Evolutionary conservation across 1,284 basidiomycete species (phyloP), one percentile per base, ranked within the genome.

Genomic region (Pulveroboletus sp.): DNA sequence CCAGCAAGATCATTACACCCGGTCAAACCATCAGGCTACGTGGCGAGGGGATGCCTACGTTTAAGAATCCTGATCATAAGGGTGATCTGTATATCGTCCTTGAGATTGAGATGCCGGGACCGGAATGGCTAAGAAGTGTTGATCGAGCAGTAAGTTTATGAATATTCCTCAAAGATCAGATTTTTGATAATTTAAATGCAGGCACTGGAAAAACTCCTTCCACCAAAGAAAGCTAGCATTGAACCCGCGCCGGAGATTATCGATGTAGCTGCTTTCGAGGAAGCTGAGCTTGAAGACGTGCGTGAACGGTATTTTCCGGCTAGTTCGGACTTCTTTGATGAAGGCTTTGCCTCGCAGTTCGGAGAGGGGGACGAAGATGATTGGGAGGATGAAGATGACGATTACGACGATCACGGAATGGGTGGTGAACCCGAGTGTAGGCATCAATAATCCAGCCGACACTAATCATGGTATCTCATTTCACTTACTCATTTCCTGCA

Each of bases 31-130:
- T 94, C 59, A 78, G 88, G 20, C 72, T 96, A 35, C 79, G 84
- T 6, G 87, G 87, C 7, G 93, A 96, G 73, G 94, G 94, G 35
- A 94, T 97, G 92, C 91, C 92, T 2, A 75, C 84, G 2, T 79
- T 87, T 72, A 88, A 89, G 61, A 79, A 77, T 26, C 76, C 82
- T 22, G 82, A 86, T 54, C 75, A 81, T 60, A 89, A 85, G 69
- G 95, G 95, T 14, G 88, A 96, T 69, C 76, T 97, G 48, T 92
- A 87, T 62, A 79, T 96, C 51, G 81, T 87, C 56, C 83, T 96
- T 55, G 82, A 87, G 51, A 81, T 97, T 52, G 93, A 96, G 74
- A 94, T 94, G 90, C 91, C 93, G 11, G 78, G 80, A 57, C 77
- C 81, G 49, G 75, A 82, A 42, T 94, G 91, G 91, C 69, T 92